Evolutionary conservation across 345 rosid genomes (phyloP).

Genomic region (Ricinus communis): DNA sequence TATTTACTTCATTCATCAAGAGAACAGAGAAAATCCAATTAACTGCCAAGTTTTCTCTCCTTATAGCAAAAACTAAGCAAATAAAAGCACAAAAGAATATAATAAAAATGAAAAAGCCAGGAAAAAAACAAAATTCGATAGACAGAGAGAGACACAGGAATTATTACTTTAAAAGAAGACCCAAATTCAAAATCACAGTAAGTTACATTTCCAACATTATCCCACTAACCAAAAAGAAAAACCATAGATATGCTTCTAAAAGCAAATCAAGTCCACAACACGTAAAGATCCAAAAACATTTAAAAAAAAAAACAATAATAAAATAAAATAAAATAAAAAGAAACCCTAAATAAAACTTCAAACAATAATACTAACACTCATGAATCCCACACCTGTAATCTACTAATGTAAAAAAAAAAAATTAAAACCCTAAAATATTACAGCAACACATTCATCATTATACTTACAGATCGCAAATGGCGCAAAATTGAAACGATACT

Average conservation of each 20-base stretch:
- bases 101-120: no score
- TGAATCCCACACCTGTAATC: no score
- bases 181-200: slow-evolving; percentile 1
- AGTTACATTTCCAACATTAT: no score
- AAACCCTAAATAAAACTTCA: not conserved
- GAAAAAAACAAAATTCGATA: no score
- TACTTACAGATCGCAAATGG: slow-evolving; percentile 46
- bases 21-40: no score
- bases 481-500: not conserved
- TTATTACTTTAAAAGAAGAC: not conserved
- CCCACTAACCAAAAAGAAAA: no score
- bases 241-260: slow-evolving; percentile 16
- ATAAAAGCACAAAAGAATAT: no score
- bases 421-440: not conserved
- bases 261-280: slow-evolving; percentile 15
- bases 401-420: no score
- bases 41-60: no score
- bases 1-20: no score
- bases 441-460: not conserved
- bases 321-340: not conserved
- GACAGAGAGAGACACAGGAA: no score
- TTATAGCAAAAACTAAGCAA: no score
- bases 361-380: not conserved
- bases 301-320: not conserved
- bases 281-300: slow-evolving; percentile 24